A percentile compares a stretch with the other conserved stretches of the same genome.
These are phyloP conservation scores for Candida krabiensis DNA, from an alignment of 805 yeast species.

Conservation along the genomic window DNA sequence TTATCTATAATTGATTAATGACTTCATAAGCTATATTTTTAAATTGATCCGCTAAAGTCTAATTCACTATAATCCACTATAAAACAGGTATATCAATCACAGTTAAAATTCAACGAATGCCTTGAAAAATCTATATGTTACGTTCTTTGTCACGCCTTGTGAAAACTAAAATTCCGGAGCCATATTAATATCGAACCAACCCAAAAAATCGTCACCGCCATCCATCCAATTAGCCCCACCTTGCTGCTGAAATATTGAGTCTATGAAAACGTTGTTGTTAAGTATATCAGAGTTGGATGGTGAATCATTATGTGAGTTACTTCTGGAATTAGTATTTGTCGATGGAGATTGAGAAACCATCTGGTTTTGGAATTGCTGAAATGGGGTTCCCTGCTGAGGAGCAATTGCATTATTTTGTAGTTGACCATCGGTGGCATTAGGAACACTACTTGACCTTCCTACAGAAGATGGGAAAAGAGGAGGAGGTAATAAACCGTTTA, in stretches of 20 bases:
- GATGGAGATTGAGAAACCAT: slow-evolving; percentile 18
- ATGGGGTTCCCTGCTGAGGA: slow-evolving; percentile 2
- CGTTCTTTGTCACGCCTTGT: too few relatives aligned
- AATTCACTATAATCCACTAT: too few relatives aligned
- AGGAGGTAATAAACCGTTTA: slow-evolving; percentile 26
- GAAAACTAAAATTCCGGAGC: slow-evolving; percentile 60
- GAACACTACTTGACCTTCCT: slow-evolving; percentile 2
- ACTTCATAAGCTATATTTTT: too few relatives aligned
- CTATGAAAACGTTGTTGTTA: slow-evolving; percentile 34
- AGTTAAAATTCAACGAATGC: too few relatives aligned
- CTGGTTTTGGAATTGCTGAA: slow-evolving; percentile 9
- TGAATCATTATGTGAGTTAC: slow-evolving; percentile 19
- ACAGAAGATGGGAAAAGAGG: slow-evolving; percentile 25
- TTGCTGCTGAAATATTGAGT: slow-evolving; percentile 73
- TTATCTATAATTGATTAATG: too few relatives aligned
- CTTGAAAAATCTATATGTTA: too few relatives aligned
- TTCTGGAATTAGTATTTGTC: slow-evolving; percentile 15
- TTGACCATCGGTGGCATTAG: slow-evolving; percentile 3
- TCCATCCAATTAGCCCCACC: slow-evolving; percentile 87
- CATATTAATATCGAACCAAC: slow-evolving; percentile 89
- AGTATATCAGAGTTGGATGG: slow-evolving; percentile 25
- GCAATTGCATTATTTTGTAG: neutral
- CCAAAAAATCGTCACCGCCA: slow-evolving; percentile 82
- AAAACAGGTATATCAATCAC: too few relatives aligned
- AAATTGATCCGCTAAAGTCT: too few relatives aligned